phyloP scores from a whole-genome alignment of 1,139 yeast species.

The Keqinozyma sinolaborantium region DNA sequence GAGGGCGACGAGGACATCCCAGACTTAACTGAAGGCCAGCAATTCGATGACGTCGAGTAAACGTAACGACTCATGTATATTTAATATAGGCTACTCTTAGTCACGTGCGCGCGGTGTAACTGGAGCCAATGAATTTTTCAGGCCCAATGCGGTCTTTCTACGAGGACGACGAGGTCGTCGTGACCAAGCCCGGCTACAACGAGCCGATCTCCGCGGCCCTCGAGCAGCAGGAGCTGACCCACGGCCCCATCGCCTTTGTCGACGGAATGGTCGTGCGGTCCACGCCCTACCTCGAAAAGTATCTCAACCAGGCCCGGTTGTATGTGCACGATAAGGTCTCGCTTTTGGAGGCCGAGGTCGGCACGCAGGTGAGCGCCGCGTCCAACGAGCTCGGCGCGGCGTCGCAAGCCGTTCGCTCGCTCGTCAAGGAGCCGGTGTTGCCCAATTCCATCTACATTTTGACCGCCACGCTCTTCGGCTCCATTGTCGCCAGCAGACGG shows the following conservation, averaged over 20 bases:
- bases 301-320: conserved; percentile 34
- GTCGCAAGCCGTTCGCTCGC: conserved; percentile 17
- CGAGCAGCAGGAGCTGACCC: conserved; percentile 34
- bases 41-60: conserved; percentile 83
- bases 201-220: conserved; percentile 32
- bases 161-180: conserved; percentile 45
- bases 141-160: conserved; percentile 40
- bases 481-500: conserved; percentile 47
- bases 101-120: background rate
- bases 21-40: conserved; percentile 92
- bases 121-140: background rate
- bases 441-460: conserved; percentile 54
- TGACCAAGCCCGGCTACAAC: conserved; percentile 47
- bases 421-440: conserved; percentile 44
- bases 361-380: conserved; percentile 43
- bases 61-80: conserved; percentile 9
- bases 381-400: conserved; percentile 34
- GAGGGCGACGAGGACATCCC: conserved; percentile 79
- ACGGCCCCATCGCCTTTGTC: conserved; percentile 39
- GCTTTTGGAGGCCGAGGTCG: conserved; percentile 37
- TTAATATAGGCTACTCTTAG: background rate
- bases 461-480: conserved; percentile 53
- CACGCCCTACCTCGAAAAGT: conserved; percentile 42
- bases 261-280: conserved; percentile 54
- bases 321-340: conserved; percentile 35